phyloP scores from a whole-genome alignment of 805 yeast species.

The Suhomyces prunicola region DNA sequence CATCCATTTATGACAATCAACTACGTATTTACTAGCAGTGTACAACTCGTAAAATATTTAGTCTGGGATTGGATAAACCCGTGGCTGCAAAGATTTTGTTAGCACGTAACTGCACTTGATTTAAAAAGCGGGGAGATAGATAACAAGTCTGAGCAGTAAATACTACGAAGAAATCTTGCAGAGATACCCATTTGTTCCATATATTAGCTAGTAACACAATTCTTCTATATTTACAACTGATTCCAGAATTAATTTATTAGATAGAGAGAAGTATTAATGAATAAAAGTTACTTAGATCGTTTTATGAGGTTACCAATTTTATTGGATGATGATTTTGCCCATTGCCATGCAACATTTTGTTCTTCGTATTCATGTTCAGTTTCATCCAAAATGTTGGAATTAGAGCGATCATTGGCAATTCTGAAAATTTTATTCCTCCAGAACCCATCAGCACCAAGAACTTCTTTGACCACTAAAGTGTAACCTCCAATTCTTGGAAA shows the following conservation, averaged over 20 bases:
- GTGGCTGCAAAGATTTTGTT: not conserved
- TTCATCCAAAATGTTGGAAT: slow-evolving; percentile 3
- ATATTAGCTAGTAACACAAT: not conserved
- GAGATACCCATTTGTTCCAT: no score
- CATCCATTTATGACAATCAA: not conserved
- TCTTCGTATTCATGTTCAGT: not conserved
- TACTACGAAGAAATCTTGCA: not conserved
- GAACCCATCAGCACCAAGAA: slow-evolving; percentile 65
- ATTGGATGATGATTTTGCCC: not conserved
- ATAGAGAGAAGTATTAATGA: not conserved
- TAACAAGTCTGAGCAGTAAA: not conserved
- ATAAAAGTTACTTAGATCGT: not conserved
- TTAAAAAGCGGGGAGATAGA: not conserved
- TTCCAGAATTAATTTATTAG: not conserved
- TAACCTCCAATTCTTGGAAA: slow-evolving; percentile 57
- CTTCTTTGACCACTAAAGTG: slow-evolving; percentile 49
- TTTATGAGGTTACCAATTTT: not conserved
- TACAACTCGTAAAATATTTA: not conserved
- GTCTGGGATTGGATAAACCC: not conserved
- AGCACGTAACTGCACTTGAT: not conserved
- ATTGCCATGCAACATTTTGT: not conserved
- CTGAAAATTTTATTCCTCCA: slow-evolving; percentile 61
- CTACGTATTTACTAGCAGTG: not conserved
- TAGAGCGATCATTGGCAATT: slow-evolving; percentile 20
- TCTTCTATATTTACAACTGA: not conserved